These are phyloP conservation scores for Saksenaea oblongispora DNA, from an alignment of 371 early-diverging fungal species.

Conservation along the genomic window DNA sequence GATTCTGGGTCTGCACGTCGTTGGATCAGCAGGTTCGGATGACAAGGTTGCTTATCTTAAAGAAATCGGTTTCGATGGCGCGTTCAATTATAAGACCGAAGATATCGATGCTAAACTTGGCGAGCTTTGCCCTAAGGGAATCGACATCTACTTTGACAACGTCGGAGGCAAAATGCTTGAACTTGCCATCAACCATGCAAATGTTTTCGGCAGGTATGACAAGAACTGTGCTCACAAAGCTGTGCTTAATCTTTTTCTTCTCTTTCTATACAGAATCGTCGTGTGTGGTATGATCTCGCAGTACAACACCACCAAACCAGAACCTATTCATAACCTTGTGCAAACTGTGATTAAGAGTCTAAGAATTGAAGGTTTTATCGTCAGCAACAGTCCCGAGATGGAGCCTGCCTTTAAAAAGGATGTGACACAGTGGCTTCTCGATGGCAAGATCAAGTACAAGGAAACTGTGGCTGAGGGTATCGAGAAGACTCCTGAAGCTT, in stretches of 20 bases:
- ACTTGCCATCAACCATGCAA: constrained; percentile 54
- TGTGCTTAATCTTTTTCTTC: background rate
- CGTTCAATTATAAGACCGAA: constrained; percentile 82
- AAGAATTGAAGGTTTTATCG: constrained; percentile 66
- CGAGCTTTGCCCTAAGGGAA: constrained; percentile 63
- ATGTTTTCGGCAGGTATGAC: constrained; percentile 44
- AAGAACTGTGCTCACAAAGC: background rate
- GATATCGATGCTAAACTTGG: constrained; percentile 42
- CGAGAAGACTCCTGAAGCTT: constrained; percentile 77
- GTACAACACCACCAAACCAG: constrained; percentile 54
- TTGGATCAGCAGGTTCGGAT: constrained; percentile 77
- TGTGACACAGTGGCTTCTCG: constrained; percentile 62
- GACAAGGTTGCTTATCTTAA: constrained; percentile 72
- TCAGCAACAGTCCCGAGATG: constrained; percentile 54
- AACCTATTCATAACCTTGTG: constrained; percentile 38
- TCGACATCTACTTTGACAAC: constrained; percentile 71
- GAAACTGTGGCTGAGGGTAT: constrained; percentile 76
- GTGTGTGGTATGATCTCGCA: constrained; percentile 74
- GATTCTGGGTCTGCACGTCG: constrained; percentile 62
- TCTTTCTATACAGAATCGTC: constrained; percentile 40
- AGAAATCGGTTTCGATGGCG: constrained; percentile 68
- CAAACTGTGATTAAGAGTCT: constrained; percentile 46
- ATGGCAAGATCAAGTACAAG: constrained; percentile 68
- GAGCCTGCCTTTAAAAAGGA: constrained; percentile 60
- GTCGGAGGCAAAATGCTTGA: constrained; percentile 78